phyloP scores from a whole-genome alignment of 768 basidiomycete genomes.

The Crucibulum laeve region DNA sequence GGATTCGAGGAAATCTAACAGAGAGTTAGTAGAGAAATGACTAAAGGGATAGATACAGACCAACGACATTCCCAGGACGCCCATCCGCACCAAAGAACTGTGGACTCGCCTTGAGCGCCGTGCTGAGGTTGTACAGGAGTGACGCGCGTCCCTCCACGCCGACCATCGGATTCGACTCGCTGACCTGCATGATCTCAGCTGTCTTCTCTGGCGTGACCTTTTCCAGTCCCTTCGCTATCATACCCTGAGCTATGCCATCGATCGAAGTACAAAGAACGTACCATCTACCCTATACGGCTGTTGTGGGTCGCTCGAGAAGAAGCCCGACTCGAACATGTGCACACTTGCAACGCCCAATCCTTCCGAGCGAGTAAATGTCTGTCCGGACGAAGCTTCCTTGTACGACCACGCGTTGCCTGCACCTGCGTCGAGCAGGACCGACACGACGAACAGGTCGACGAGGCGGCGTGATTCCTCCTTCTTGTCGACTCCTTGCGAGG shows the following conservation, averaged over 20 bases:
- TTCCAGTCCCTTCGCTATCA: constrained; percentile 64
- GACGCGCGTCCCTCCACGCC: constrained; percentile 84
- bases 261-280: constrained; percentile 25
- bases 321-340: constrained; percentile 81
- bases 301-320: constrained; percentile 65
- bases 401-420: constrained; percentile 85
- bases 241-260: not conserved
- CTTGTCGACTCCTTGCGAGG: constrained; percentile 26
- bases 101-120: constrained; percentile 62
- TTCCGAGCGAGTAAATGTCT: constrained; percentile 61
- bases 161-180: constrained; percentile 75
- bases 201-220: constrained; percentile 56
- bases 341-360: constrained; percentile 89
- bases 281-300: constrained; percentile 81
- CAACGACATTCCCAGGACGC: constrained; percentile 79
- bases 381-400: constrained; percentile 50
- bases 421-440: constrained; percentile 92
- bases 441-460: constrained; percentile 86
- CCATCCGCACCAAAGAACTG: constrained; percentile 71
- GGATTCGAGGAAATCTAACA: constrained; percentile 61
- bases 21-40: not conserved
- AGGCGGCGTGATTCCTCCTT: constrained; percentile 68
- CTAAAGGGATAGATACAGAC: constrained; percentile 30
- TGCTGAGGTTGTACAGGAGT: constrained; percentile 68
- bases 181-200: constrained; percentile 76